phyloP scores from a whole-genome alignment of 176 grass and related monocot genomes.

The Lolium perenne region DNA sequence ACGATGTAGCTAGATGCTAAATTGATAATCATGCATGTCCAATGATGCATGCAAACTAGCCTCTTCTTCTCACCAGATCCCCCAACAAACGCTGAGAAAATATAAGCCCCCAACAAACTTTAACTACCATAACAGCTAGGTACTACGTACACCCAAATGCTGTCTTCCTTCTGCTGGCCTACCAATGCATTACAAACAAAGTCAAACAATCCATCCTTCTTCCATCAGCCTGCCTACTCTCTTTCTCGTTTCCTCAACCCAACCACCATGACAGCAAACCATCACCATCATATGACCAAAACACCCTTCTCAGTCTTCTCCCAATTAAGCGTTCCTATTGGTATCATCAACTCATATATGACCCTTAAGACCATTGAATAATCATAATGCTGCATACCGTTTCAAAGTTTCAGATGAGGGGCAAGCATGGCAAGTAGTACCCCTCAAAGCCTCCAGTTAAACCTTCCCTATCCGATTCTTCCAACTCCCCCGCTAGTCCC shows the following conservation, averaged over 20 bases:
- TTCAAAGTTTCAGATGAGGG: slow-evolving; percentile 48
- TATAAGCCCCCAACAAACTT: slow-evolving; percentile 44
- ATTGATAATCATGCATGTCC: slow-evolving; percentile 41
- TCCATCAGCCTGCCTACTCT: slow-evolving; percentile 26
- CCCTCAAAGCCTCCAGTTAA: slow-evolving; percentile 48
- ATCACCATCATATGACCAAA: slow-evolving; percentile 52
- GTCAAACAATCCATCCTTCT: slow-evolving; percentile 60
- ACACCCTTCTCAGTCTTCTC: slow-evolving; percentile 12
- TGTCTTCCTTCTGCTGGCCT: slow-evolving; percentile 33
- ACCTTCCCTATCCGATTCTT: slow-evolving; percentile 70
- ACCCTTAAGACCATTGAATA: neutral
- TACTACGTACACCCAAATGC: slow-evolving; percentile 27
- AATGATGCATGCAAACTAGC: slow-evolving; percentile 48
- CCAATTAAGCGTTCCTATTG: slow-evolving; percentile 18
- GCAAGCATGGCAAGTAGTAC: slow-evolving; percentile 36
- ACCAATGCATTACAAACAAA: slow-evolving; percentile 54
- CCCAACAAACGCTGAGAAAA: slow-evolving; percentile 42
- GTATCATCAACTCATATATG: neutral
- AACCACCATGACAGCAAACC: slow-evolving; percentile 84
- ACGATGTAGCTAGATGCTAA: slow-evolving; percentile 16
- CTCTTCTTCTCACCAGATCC: slow-evolving; percentile 43
- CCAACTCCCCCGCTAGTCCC: slow-evolving; percentile 43
- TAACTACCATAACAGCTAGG: slow-evolving; percentile 57
- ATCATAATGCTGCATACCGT: neutral
- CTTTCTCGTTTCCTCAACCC: slow-evolving; percentile 39